phyloP scores from a whole-genome alignment of 129 eudicot genomes.

The Flaveria brownii region DNA sequence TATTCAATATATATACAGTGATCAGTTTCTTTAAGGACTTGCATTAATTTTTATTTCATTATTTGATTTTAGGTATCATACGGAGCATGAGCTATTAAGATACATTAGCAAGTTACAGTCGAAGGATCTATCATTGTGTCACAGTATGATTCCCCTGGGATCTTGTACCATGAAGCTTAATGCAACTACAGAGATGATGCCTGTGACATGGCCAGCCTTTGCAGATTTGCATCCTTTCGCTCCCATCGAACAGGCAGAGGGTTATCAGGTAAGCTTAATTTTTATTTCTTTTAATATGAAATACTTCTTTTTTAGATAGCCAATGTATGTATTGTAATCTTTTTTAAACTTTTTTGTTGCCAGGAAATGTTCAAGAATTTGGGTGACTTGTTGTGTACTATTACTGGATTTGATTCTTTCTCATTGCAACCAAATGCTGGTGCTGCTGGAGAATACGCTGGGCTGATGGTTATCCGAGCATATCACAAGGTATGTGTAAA shows the following conservation, averaged over 20 bases:
- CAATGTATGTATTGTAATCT: not conserved
- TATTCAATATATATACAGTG: not conserved
- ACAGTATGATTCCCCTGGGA: slow-evolving; percentile 98
- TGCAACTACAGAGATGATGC: slow-evolving; percentile 99
- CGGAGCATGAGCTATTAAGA: slow-evolving; percentile 96
- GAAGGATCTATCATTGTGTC: slow-evolving; percentile 91
- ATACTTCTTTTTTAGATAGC: not conserved
- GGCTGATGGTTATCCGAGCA: slow-evolving; percentile 97
- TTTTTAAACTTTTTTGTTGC: not conserved
- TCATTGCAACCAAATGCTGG: slow-evolving; percentile 99
- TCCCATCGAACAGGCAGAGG: slow-evolving; percentile 73
- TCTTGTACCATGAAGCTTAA: slow-evolving; percentile 99
- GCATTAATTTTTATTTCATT: not conserved
- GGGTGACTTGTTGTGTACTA: slow-evolving; percentile 80
- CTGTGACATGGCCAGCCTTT: slow-evolving; percentile 91
- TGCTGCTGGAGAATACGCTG: slow-evolving; percentile 98
- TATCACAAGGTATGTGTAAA: slow-evolving; percentile 66
- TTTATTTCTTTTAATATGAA: not conserved
- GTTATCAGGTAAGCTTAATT: slow-evolving; percentile 63
- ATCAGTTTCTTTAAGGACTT: not conserved
- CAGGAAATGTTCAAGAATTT: slow-evolving; percentile 91
- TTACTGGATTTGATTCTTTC: slow-evolving; percentile 93
- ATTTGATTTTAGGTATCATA: slow-evolving; percentile 55
- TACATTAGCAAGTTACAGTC: slow-evolving; percentile 79
- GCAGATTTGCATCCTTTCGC: slow-evolving; percentile 92